Conservation (phyloP, 805 yeast genomes). For the Saccharomyces mikatae region DNA sequence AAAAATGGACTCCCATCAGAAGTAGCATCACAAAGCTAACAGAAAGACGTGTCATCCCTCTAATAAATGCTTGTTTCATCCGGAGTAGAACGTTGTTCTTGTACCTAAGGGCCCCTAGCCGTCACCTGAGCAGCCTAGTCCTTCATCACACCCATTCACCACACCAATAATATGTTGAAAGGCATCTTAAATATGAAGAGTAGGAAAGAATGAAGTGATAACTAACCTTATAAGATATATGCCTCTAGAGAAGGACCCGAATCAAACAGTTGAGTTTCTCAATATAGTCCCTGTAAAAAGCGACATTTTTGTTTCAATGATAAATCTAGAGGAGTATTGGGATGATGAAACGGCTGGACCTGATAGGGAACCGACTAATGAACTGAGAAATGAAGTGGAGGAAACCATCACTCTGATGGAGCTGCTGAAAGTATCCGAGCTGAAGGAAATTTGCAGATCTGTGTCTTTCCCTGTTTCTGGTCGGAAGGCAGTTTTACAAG, state of each 20-base stretch:
- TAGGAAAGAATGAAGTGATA: background rate
- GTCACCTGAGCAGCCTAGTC: background rate
- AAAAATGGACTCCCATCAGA: background rate
- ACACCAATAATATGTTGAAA: background rate
- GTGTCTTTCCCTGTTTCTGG: conserved; percentile 47
- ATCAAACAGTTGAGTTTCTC: background rate
- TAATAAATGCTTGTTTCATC: background rate
- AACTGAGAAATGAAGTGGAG: conserved; percentile 15
- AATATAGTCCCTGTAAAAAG: background rate
- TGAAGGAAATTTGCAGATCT: conserved; percentile 46
- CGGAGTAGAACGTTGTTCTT: background rate
- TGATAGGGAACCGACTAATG: background rate
- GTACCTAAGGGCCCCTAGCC: background rate
- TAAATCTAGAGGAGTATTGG: background rate
- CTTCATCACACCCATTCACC: background rate
- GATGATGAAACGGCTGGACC: background rate
- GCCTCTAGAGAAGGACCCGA: background rate
- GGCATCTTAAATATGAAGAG: background rate
- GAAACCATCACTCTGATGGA: conserved; percentile 29
- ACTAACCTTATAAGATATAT: background rate
- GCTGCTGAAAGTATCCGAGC: conserved; percentile 41
- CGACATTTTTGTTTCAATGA: background rate
- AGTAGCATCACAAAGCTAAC: background rate
- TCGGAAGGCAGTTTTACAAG: conserved; percentile 51
- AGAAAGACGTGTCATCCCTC: background rate